phyloP scores from a whole-genome alignment of 169 alveolate genomes.

The Plasmodium falciparum region DNA sequence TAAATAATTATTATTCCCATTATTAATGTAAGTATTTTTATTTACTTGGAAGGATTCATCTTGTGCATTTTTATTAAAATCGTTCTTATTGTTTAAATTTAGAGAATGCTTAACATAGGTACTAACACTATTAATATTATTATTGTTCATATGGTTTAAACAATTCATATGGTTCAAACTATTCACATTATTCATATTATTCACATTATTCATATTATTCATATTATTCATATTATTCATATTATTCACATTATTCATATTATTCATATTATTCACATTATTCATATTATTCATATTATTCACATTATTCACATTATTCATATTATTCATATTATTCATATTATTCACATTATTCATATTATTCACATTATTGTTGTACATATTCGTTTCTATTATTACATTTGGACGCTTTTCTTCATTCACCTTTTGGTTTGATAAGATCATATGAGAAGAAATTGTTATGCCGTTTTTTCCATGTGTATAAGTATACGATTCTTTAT shows the following conservation, averaged over 20 bases:
- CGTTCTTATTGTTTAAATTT: not conserved
- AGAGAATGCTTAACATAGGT: not conserved
- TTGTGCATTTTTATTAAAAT: not conserved
- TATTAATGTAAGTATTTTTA: not conserved
- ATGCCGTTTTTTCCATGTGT: not conserved
- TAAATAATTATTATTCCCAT: constrained; percentile 1
- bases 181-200: too few relatives aligned
- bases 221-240: too few relatives aligned
- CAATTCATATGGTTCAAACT: too few relatives aligned
- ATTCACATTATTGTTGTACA: not conserved
- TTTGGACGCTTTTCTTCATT: constrained; percentile 1
- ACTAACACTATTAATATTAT: not conserved
- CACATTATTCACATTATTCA: not conserved
- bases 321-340: not conserved
- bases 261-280: too few relatives aligned
- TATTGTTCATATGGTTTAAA: not conserved
- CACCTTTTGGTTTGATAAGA: not conserved
- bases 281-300: too few relatives aligned
- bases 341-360: not conserved
- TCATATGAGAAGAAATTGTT: not conserved
- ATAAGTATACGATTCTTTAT: not conserved
- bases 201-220: too few relatives aligned
- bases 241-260: too few relatives aligned
- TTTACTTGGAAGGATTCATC: constrained; percentile 2
- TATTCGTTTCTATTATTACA: not conserved